Conservation (phyloP, 2,329 filamentous ascomycete species). For the Colletotrichum horii region DNA sequence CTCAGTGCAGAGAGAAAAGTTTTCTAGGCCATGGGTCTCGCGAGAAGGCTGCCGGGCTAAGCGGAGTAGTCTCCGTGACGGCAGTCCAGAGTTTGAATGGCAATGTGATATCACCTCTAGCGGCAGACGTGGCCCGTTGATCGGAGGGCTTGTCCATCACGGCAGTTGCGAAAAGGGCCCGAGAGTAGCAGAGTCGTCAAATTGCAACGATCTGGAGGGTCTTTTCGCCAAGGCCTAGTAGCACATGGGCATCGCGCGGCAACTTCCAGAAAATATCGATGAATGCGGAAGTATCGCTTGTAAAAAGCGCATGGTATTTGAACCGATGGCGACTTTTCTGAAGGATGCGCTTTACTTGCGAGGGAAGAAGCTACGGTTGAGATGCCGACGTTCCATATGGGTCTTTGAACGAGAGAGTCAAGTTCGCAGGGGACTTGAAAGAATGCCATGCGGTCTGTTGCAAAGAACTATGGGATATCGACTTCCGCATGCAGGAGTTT, state of each 20-base stretch:
- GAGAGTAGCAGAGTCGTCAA: not conserved
- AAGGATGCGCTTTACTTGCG: not conserved
- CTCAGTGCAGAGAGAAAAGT: not conserved
- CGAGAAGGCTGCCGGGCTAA: not conserved
- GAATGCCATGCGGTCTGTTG: not conserved
- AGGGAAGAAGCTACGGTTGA: not conserved
- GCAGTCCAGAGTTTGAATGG: not conserved
- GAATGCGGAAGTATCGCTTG: not conserved
- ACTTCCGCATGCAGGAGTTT: not conserved
- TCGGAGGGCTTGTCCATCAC: not conserved
- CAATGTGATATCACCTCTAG: not conserved
- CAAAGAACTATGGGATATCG: not conserved
- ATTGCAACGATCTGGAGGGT: not conserved
- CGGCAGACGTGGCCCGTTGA: not conserved
- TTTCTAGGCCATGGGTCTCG: not conserved
- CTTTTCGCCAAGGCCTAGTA: not conserved
- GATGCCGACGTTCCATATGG: not conserved
- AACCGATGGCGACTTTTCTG: not conserved
- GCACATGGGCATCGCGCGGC: not conserved
- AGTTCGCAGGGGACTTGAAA: not conserved
- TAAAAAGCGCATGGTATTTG: not conserved
- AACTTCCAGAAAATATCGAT: not conserved
- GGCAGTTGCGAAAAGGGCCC: not conserved
- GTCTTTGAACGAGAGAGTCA: not conserved
- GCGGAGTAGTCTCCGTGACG: not conserved